Evolutionary conservation across 345 rosid genomes (phyloP), one percentile per base, ranked within the genome.

Genomic region (Dimocarpus longan): DNA sequence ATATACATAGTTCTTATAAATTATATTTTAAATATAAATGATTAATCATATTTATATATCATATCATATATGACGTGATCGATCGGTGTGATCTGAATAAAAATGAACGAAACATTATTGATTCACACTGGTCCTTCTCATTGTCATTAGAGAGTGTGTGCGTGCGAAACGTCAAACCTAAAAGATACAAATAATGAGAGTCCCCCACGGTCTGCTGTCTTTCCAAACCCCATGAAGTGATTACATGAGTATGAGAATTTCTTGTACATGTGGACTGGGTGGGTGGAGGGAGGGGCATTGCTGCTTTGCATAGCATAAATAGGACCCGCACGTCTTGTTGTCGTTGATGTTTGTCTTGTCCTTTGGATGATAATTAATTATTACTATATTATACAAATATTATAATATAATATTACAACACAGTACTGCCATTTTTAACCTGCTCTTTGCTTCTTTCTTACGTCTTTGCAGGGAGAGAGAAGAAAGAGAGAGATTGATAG

Each of bases 371-470:
- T 73, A 73, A 50, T 13, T 62, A 43, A n/a, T 74, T 60, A 73
- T 52, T 3, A 8, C 13, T 69, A 40, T 59, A 42, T 50, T 48
- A 66, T 39, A 28, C 4, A 16, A 28, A 50, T 50, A 50, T 6
- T 32, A 32, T 32, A 32, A 15, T 54, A 16, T 70, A 44, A 16
- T 15, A 63, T 11, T 24, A 24, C 26, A 48, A 46, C 44, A 13
- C 40, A 40, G 22, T 24, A 16, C 79, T 74, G 80, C 77, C 68
- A 66, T 19, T 16, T 72, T 70, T 78, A 39, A 80, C 82, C 78
- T 62, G 70, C 39, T 64, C 78, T 78, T 89, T 91, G 87, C 94
- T 89, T 91, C 84, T 85, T 71, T 82, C 85, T 87, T 85, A 91
- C 94, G 94, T 85, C 85, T 89, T 80, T 63, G 81, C 81, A 73